Evolutionary conservation across 306 rosid genomes (phyloP).

Genomic region (Notholithocarpus densiflorus): DNA sequence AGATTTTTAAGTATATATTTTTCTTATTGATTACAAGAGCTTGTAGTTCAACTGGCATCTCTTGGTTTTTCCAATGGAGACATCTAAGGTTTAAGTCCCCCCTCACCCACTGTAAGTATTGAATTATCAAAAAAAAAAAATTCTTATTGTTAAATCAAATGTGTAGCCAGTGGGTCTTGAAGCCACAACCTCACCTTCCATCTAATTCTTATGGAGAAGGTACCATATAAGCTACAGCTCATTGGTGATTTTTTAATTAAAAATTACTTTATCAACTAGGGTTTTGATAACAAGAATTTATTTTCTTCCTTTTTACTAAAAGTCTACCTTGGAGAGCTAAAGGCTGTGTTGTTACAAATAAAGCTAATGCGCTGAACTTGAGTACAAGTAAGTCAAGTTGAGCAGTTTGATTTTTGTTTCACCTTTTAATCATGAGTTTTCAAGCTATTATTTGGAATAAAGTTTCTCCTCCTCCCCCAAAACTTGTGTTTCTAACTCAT

Average conservation of each 20-base stretch:
- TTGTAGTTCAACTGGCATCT: too few relatives aligned
- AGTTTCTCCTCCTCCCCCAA: background rate
- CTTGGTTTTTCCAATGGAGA: too few relatives aligned
- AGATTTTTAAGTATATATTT: background rate
- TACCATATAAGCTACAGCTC: background rate
- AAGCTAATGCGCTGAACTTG: slow-evolving; percentile 7
- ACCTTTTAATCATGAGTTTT: background rate
- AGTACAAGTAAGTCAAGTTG: background rate
- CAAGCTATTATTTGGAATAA: background rate
- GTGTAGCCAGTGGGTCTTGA: too few relatives aligned
- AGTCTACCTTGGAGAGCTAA: background rate
- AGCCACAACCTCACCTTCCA: background rate
- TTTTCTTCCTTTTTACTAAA: background rate
- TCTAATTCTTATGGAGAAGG: background rate
- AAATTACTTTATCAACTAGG: background rate
- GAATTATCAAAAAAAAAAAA: too few relatives aligned
- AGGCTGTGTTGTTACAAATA: background rate
- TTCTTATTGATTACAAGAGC: background rate
- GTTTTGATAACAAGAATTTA: background rate
- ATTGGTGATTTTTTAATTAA: background rate
- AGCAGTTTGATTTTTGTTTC: background rate
- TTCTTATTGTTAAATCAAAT: background rate
- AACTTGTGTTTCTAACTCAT: background rate
- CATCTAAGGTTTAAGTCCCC: too few relatives aligned
- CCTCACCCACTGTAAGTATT: too few relatives aligned